Evolutionary conservation across 805 yeast species (phyloP).

Genomic region (Pichia manshurica): DNA sequence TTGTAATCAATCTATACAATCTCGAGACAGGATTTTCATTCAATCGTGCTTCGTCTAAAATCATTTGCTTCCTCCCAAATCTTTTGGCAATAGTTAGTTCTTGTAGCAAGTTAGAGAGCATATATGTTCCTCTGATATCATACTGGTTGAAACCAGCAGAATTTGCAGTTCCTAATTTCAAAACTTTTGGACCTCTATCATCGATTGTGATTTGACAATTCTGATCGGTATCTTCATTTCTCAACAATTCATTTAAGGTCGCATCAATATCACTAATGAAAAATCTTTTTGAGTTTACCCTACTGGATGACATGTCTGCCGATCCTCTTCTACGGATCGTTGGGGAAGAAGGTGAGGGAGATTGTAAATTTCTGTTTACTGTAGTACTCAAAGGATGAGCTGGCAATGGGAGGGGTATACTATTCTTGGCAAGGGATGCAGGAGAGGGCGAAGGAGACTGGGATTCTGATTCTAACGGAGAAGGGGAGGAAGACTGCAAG

Average conservation of each 20-base stretch:
- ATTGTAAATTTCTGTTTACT: background rate
- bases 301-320: slow-evolving; percentile 42
- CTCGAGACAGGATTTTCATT: slow-evolving; percentile 85
- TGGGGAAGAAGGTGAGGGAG: slow-evolving; percentile 13
- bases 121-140: slow-evolving; percentile 81
- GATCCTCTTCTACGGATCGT: slow-evolving; percentile 43
- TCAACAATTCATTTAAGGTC: slow-evolving; percentile 62
- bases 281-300: slow-evolving; percentile 41
- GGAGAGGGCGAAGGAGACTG: slow-evolving; percentile 2
- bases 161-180: slow-evolving; percentile 74
- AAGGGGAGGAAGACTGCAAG: background rate
- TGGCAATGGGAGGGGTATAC: background rate
- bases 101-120: slow-evolving; percentile 79
- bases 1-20: slow-evolving; percentile 63
- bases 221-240: slow-evolving; percentile 77
- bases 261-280: slow-evolving; percentile 70
- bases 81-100: slow-evolving; percentile 83
- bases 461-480: background rate
- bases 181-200: slow-evolving; percentile 79
- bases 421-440: background rate
- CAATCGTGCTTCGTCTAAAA: slow-evolving; percentile 75
- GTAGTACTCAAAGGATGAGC: too few relatives aligned
- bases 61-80: slow-evolving; percentile 70
- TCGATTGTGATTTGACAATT: slow-evolving; percentile 82
- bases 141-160: slow-evolving; percentile 73